Evolutionary conservation across 495 filamentous ascomycete genomes (phyloP).

Genomic region (Chaetomium fimeti): DNA sequence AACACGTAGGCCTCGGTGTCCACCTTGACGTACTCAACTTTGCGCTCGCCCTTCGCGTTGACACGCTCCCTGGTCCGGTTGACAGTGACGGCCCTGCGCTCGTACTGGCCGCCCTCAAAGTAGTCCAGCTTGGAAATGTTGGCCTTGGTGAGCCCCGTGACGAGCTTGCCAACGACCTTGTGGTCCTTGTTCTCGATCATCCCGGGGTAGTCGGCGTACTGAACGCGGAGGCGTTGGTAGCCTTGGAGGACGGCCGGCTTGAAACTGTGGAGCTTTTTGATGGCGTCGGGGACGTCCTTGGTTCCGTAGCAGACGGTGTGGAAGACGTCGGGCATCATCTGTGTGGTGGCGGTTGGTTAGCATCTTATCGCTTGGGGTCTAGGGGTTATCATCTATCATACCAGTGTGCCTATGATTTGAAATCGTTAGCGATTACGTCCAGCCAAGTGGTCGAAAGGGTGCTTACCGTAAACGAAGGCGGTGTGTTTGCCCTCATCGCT

Average conservation of each 20-base stretch:
- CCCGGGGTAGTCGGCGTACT: conserved; percentile 76
- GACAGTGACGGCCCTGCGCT: conserved; percentile 59
- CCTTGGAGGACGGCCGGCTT: conserved; percentile 72
- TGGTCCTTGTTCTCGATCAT: conserved; percentile 57
- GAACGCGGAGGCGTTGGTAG: conserved; percentile 61
- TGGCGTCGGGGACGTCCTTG: conserved; percentile 32
- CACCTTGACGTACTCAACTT: conserved; percentile 57
- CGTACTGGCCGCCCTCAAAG: conserved; percentile 81
- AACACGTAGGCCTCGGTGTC: conserved; percentile 79
- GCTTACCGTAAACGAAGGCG: conserved; percentile 66
- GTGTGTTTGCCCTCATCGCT: conserved; percentile 39
- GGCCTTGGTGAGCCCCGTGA: conserved; percentile 72
- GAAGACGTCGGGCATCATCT: conserved; percentile 82
- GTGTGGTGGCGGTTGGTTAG: conserved; percentile 28
- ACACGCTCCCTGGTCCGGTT: conserved; percentile 50
- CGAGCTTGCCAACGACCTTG: conserved; percentile 74
- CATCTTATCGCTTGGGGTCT: background rate
- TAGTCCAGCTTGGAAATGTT: conserved; percentile 74
- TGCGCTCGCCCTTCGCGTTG: conserved; percentile 43
- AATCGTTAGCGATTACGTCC: background rate
- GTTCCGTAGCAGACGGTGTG: conserved; percentile 72
- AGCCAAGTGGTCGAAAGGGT: background rate
- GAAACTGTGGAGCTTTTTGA: conserved; percentile 55
- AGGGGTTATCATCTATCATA: background rate
- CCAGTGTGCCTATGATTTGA: conserved; percentile 40